phyloP scores from a whole-genome alignment of 768 basidiomycete species.

The Calocybe gangraenosa region DNA sequence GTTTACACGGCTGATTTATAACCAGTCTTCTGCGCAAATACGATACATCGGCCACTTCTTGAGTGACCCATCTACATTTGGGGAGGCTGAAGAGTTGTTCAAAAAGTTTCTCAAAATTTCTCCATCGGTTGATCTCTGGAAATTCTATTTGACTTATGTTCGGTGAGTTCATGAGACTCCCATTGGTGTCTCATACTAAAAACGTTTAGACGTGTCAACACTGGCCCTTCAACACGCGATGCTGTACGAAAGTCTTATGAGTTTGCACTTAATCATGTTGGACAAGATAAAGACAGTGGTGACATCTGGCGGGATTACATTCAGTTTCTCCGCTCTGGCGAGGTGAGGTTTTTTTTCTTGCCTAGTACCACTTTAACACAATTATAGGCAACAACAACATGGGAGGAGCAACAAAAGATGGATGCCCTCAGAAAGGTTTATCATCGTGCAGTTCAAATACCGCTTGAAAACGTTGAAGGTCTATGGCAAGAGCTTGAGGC shows the following conservation, averaged over 20 bases:
- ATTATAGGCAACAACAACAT: slow-evolving; percentile 67
- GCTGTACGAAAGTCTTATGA: slow-evolving; percentile 88
- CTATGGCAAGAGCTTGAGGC: slow-evolving; percentile 93
- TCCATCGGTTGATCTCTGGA: slow-evolving; percentile 88
- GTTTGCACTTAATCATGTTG: slow-evolving; percentile 84
- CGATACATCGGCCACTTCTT: slow-evolving; percentile 79
- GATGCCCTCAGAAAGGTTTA: slow-evolving; percentile 89
- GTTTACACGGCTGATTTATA: slow-evolving; percentile 8
- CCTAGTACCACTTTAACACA: not conserved
- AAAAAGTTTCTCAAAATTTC: slow-evolving; percentile 81
- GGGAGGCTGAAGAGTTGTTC: slow-evolving; percentile 85
- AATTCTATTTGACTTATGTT: slow-evolving; percentile 91
- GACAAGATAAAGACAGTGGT: slow-evolving; percentile 88
- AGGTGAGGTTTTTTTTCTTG: slow-evolving; percentile 43
- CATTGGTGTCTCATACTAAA: too few relatives aligned
- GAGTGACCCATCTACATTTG: slow-evolving; percentile 57
- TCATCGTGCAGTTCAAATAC: slow-evolving; percentile 91
- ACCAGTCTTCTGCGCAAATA: slow-evolving; percentile 78
- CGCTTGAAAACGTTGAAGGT: slow-evolving; percentile 87
- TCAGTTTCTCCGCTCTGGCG: slow-evolving; percentile 76
- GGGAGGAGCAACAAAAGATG: slow-evolving; percentile 97
- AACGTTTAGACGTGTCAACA: slow-evolving; percentile 55
- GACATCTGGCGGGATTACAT: slow-evolving; percentile 96
- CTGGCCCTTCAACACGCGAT: slow-evolving; percentile 64
- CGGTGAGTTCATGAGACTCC: slow-evolving; percentile 46